Base-by-base conservation (phyloP, 2,329 filamentous ascomycete genomes). In the Magnaporthiopsis incrustans region DNA sequence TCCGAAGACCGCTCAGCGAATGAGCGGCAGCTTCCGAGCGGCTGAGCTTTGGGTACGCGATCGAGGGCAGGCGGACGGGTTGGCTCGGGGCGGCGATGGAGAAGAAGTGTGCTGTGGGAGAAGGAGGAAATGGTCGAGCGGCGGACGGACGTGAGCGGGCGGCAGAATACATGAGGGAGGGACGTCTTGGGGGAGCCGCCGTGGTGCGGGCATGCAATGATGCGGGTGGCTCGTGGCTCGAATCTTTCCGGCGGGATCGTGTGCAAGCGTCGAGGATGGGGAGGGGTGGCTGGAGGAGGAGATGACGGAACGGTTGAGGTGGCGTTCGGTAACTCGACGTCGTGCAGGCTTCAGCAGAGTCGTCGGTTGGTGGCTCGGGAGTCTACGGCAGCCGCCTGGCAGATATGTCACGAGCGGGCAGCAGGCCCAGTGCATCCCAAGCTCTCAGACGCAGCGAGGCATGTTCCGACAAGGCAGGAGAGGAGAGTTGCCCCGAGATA, bases 1-100 rank as follows among this genome's bases (percentile, higher is more conserved):
- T 73, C 58, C 65, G 68, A 57, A 73, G 68, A 56, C 71, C 71
- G 63, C 65, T 64, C 56, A 33, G 57, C 8, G 33, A 30, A 10
- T 22, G 57, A 64, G 57, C 57, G 27, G 57, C 27, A 57, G 26
- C 35, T 35, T 53, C 33, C 38, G 27, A 35, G 22, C 44, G n/a
- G 44, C n/a, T 2, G 44, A 25, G 44, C 44, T 53, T 53, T 22
- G 44, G n/a, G n/a, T n/a, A 53, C 44, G 44, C 8, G 22, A 53
- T n/a, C 44, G 44, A 53, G 57, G 26, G 18, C 59, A 27, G 62
- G 50, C 32, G 44, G n/a, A 60, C 58, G 30, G 38, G 30, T 26
- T n/a, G 62, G 25, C 59, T 32, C 57, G n/a, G 63, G 26, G 18
- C 62, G 57, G 12, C 62, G 60, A 57, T 5, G 27, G 35, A 25